Percentiles rank a stretch among this genome's conserved stretches.
Evolutionary conservation across 148 eudicot genomes (phyloP).

Genomic region (Cornus controversa): DNA sequence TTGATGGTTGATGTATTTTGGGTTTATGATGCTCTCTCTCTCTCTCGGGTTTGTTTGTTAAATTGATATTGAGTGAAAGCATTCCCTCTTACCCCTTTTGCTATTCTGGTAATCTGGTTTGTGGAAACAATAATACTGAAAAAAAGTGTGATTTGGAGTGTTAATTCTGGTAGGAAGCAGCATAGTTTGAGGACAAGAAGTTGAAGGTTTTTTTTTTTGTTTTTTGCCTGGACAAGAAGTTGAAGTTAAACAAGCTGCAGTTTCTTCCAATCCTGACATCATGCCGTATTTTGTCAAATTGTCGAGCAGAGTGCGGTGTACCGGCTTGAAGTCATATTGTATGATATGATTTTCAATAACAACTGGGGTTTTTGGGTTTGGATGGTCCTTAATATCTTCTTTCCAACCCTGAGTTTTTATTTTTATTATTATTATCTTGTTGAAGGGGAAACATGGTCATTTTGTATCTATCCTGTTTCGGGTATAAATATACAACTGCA

Average conservation of each 20-base stretch:
- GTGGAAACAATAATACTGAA: neutral
- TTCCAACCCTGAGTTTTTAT: neutral
- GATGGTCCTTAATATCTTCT: neutral
- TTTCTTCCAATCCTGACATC: neutral
- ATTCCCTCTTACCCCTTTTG: neutral
- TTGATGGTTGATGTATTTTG: neutral
- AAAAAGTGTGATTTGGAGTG: neutral
- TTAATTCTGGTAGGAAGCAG: neutral
- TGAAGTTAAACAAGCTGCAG: neutral
- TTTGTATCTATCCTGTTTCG: neutral
- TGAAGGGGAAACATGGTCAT: neutral
- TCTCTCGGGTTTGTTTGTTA: neutral
- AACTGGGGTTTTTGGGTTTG: neutral
- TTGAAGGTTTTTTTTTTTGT: too few relatives aligned
- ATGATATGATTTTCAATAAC: neutral
- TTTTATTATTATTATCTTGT: neutral
- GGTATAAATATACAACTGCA: neutral
- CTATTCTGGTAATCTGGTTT: neutral
- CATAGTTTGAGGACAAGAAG: neutral
- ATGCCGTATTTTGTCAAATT: neutral
- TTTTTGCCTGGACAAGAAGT: neutral
- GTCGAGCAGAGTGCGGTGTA: neutral
- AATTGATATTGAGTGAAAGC: neutral
- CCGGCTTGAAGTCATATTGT: neutral
- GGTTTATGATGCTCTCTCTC: too few relatives aligned